phyloP scores from a whole-genome alignment of 495 filamentous ascomycete genomes.

The Staphylotrichum longicolle region DNA sequence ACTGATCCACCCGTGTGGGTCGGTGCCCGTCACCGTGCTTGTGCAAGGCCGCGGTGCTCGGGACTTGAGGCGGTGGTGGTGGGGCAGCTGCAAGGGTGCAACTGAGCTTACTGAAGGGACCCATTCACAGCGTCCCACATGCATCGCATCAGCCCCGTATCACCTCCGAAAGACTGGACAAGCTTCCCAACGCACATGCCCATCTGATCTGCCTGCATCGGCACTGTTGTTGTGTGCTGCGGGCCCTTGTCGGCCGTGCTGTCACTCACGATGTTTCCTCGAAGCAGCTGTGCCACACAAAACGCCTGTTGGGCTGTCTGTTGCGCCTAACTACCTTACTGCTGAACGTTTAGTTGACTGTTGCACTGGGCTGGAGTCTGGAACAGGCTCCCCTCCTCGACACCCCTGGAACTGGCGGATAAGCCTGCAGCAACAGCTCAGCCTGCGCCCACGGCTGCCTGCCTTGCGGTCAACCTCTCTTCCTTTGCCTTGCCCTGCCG shows the following conservation, averaged over 20 bases:
- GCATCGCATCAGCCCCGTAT: too few relatives aligned
- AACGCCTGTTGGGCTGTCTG: neutral
- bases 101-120: too few relatives aligned
- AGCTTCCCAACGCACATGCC: neutral
- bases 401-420: conserved; percentile 12
- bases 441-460: conserved; percentile 11
- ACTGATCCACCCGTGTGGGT: too few relatives aligned
- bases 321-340: too few relatives aligned
- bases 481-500: neutral
- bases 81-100: too few relatives aligned
- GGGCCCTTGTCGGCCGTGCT: neutral
- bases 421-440: conserved; percentile 16
- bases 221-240: too few relatives aligned
- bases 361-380: neutral
- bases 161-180: too few relatives aligned
- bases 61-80: too few relatives aligned
- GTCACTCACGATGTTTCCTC: neutral
- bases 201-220: neutral
- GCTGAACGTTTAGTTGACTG: neutral
- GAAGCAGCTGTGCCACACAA: conserved; percentile 13
- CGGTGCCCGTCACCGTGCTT: too few relatives aligned
- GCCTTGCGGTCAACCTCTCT: neutral
- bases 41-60: too few relatives aligned
- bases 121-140: too few relatives aligned
- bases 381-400: neutral